Evolutionary conservation across 2,329 filamentous ascomycete species (phyloP).

Genomic region (Xylariales sp.): DNA sequence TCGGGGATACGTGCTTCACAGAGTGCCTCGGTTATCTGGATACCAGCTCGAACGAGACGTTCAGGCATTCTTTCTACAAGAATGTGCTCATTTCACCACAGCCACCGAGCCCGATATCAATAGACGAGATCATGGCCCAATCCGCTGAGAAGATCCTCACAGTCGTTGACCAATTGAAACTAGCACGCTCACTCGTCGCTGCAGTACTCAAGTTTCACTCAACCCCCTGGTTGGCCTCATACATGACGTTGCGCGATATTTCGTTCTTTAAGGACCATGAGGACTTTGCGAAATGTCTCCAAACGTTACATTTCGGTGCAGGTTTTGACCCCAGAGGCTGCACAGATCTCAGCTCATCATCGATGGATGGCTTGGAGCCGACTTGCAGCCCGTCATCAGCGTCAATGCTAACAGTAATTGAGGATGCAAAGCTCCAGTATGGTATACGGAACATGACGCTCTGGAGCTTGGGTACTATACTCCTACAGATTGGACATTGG

Average conservation of each 20-base stretch:
- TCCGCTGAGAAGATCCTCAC: background rate
- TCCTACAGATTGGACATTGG: conserved; percentile 13
- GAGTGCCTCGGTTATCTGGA: background rate
- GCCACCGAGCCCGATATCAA: background rate
- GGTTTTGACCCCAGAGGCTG: background rate
- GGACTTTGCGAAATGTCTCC: background rate
- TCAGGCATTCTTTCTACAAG: background rate
- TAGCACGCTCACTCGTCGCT: background rate
- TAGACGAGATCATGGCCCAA: background rate
- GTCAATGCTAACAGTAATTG: background rate
- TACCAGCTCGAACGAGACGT: background rate
- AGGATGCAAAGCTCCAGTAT: conserved; percentile 12
- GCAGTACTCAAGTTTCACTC: background rate
- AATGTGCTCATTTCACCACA: background rate
- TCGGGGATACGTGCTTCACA: background rate
- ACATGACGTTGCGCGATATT: background rate
- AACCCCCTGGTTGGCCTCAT: background rate
- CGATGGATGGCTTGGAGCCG: background rate
- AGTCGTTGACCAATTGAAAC: background rate
- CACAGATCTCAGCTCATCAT: background rate
- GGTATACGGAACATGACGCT: conserved; percentile 13
- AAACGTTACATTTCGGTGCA: background rate
- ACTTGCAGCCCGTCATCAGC: background rate
- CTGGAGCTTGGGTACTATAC: conserved; percentile 10
- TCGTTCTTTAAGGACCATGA: background rate